Percentiles rank a stretch among this genome's conserved stretches.
Evolutionary conservation across 768 basidiomycete species (phyloP).

Genomic region (Dioszegia crocea): DNA sequence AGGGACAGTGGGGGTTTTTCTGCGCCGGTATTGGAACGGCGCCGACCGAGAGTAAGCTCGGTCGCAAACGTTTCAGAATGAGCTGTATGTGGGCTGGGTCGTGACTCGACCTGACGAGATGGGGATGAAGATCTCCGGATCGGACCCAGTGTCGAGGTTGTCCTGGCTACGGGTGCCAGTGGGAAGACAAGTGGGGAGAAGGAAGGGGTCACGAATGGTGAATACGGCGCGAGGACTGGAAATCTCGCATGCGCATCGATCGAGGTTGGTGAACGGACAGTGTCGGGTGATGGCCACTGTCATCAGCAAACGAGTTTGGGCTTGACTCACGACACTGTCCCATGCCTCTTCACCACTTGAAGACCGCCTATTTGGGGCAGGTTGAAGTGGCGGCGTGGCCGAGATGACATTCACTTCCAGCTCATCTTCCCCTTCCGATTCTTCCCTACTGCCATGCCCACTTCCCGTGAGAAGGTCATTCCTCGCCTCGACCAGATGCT

Average conservation of each 20-base stretch:
- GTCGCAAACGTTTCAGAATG: conserved; percentile 3
- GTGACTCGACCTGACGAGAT: background rate
- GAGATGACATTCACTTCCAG: conserved; percentile 16
- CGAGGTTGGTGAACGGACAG: conserved; percentile 2
- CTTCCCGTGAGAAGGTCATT: conserved; percentile 19
- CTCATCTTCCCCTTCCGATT: conserved; percentile 6
- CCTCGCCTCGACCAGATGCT: conserved; percentile 34
- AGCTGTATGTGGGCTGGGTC: background rate
- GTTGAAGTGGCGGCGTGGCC: conserved; percentile 32
- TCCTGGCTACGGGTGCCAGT: background rate
- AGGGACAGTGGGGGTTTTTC: conserved; percentile 16
- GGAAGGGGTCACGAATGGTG: conserved; percentile 39
- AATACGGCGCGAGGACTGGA: conserved; percentile 23
- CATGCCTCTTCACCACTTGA: conserved; percentile 22
- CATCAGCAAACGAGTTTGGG: background rate
- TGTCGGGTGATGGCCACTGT: conserved; percentile 35
- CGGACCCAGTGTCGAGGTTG: background rate
- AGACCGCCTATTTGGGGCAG: too few species aligned
- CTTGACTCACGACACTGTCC: conserved; percentile 40
- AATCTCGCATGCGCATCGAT: conserved; percentile 20
- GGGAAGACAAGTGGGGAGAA: conserved; percentile 34
- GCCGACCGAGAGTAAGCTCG: background rate
- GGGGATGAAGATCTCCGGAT: conserved; percentile 13
- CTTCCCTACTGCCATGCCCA: conserved; percentile 1
- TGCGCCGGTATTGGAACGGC: conserved; percentile 18